Base-by-base conservation (phyloP, 108 stramenopile species). In the Cylindrotheca closterium region DNA sequence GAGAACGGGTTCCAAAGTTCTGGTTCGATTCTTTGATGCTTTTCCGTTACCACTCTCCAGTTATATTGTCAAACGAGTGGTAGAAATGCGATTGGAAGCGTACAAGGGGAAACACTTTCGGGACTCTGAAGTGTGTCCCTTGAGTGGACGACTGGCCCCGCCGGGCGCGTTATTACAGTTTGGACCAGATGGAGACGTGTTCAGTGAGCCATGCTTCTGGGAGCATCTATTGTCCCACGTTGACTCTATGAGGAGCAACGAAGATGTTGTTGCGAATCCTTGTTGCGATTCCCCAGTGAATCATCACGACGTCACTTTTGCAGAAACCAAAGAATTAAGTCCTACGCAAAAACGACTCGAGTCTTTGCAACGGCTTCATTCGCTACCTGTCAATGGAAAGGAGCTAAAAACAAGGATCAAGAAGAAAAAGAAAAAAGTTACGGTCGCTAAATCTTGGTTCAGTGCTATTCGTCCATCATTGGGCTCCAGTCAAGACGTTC, bases 121-220 rank as follows among this genome's bases (percentile, higher is more conserved):
- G 7, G 15, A 15, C 15, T 10, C 37, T 42, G 10, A 15, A 15
- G 7, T 42, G 37, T 75, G 74, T 55, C 33, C 60, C 5, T 30
- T 47, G 10, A 10, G 37, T 42, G 15, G 15, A 15, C 7, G 37
- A 15, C 7, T 10, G 7, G 37, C 15, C 15, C 37, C 37, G 10
- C 15, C 15, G 12, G 53, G 45, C 19, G 37, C 8, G 18, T 30
- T 5, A 3, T 49, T 63, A 34, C 30, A 34, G 8, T 61, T 55
- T 45, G 37, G 23, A 0, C 48, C 48, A 1, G 86, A 80, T 58
- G 27, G 70, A 18, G 83, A 86, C 58, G 21, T 33, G 0, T 74
- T 74, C 58, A 88, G 87, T 45, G 88, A 93, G 62, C 34, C 60
- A 3, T 89, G 87, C 51, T 67, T 82, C 25, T 93, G 91, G 91